Base-by-base conservation (phyloP, 352 stramenopile species). In the Pelagophyceae sp. region DNA sequence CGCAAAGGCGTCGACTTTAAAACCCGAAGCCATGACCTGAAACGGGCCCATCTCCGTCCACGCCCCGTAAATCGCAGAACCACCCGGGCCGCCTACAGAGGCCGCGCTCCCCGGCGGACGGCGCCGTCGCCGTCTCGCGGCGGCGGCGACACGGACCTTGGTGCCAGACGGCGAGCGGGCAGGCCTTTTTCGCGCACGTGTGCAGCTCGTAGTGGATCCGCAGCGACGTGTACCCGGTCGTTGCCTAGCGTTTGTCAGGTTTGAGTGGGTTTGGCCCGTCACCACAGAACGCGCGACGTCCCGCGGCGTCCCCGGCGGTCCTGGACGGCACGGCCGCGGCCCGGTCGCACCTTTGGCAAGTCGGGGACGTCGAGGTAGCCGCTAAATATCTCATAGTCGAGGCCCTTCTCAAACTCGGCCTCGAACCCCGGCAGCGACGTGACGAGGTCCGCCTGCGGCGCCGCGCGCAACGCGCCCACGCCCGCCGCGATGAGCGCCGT, bases 1-100 rank as follows among this genome's bases (percentile, higher is more conserved):
- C 60, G 85, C 86, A 33, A 85, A 86, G 32, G 80, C 70, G 80
- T 90, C 90, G 38, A 81, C 80, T 0, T 80, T 76, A 19, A 92
- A 78, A 15, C 87, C 87, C 72, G 89, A 81, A 29, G 84, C 76
- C 37, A 86, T 87, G 19, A 92, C 84, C n/a, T 90, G 80, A 65
- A 92, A 81, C 61, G 87, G 87, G 0, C 87, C 87, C 76, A 90
- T 90, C 79, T 92, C 87, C 0, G 84, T 84, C 78, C 90, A 91
- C 63, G 84, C 87, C 32, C 87, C 87, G 0, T 80, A 76, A 20
- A 93, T 79, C 6, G 87, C 89, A 50, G 87, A 92, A 80, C 88
- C 92, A 1, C 89, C 89, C 0, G 89, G 89, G 0, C 87, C 87
- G 25, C 87, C 87, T 50, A 90, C n/a, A n/a, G n/a, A n/a, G n/a